Evolutionary conservation across 2,329 filamentous ascomycete species (phyloP).

Genomic region (Pestalotiopsis sp.): DNA sequence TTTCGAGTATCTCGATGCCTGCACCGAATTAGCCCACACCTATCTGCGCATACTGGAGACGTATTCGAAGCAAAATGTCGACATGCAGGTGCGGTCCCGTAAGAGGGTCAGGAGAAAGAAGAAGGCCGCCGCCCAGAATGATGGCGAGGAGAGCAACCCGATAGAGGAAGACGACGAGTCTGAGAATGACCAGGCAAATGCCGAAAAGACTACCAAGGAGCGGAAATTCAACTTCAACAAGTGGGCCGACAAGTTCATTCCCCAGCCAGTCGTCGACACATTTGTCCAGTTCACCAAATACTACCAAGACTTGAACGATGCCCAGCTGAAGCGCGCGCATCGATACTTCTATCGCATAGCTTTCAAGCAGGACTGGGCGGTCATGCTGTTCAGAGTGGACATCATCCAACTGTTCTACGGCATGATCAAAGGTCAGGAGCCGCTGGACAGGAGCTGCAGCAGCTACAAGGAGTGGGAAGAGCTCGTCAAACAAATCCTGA

Average conservation of each 20-base stretch:
- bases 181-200: constrained; percentile 71
- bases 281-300: constrained; percentile 80
- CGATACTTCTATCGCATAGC: constrained; percentile 92
- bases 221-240: constrained; percentile 92
- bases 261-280: constrained; percentile 84
- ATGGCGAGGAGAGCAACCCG: constrained; percentile 49
- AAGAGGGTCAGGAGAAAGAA: constrained; percentile 74
- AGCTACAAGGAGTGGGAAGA: constrained; percentile 90
- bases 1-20: constrained; percentile 89
- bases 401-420: constrained; percentile 86
- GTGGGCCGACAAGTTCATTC: constrained; percentile 79
- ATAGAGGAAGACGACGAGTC: constrained; percentile 69
- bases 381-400: constrained; percentile 88
- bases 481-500: constrained; percentile 80
- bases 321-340: constrained; percentile 88
- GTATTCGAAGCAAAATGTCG: constrained; percentile 92
- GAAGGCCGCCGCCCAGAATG: constrained; percentile 53
- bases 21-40: constrained; percentile 87
- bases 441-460: constrained; percentile 67
- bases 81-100: constrained; percentile 88
- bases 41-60: constrained; percentile 90
- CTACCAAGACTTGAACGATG: constrained; percentile 77
- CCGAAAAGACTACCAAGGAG: constrained; percentile 74
- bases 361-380: constrained; percentile 90
- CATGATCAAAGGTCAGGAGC: constrained; percentile 87